Base-by-base conservation (phyloP, 768 basidiomycete genomes). In the Termitomyces sp. region DNA sequence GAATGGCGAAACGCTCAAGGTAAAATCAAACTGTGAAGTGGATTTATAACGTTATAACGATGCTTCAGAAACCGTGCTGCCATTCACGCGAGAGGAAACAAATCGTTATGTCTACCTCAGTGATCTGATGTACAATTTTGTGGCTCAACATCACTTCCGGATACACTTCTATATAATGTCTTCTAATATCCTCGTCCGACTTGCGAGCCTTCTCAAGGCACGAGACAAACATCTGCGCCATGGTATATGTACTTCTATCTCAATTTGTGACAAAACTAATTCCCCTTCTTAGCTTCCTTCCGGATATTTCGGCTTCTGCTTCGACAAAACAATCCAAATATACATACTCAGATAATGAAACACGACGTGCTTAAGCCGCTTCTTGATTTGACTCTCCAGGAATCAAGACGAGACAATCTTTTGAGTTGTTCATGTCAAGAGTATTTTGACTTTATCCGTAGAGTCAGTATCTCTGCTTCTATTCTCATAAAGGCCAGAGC, bases 381-480 rank as follows among this genome's bases (percentile, higher is more conserved):
- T 55, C 74, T 98, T 56, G 87, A 92, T 59, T 74, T 97, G 59
- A 88, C 92, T n/a, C 67, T 88, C 30, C 82, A 83, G 60, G 95
- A 97, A 71, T 88, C 90, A 35, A 76, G 80, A 54, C 80, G 92
- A 57, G 97, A 99, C 70, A 99, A 95, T 72, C 79, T 99, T 60
- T 76, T 99, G 55, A 91, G 88, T 65, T 94, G 94, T 65, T 92
- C 94, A 40, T 98, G 94, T 76, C 88, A 97, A 70, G 97, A 98
- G 70, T 90, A 91, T 61, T 94, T 98, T 65, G 97, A 99, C 65
- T 81, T 84, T 63, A 90, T 98, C 71, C 86, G 94, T 55, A 82
- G 85, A 74, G 94, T 95, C 60, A 61, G 83, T 72, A 20, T n/a
- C 10, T 40, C 8, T 36, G 4, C 8, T 20, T 20, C 40, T 16